Percentiles rank a stretch among this genome's conserved stretches.
phyloP scores from a whole-genome alignment of 495 filamentous ascomycete genomes.

The Trichoderma gamsii region DNA sequence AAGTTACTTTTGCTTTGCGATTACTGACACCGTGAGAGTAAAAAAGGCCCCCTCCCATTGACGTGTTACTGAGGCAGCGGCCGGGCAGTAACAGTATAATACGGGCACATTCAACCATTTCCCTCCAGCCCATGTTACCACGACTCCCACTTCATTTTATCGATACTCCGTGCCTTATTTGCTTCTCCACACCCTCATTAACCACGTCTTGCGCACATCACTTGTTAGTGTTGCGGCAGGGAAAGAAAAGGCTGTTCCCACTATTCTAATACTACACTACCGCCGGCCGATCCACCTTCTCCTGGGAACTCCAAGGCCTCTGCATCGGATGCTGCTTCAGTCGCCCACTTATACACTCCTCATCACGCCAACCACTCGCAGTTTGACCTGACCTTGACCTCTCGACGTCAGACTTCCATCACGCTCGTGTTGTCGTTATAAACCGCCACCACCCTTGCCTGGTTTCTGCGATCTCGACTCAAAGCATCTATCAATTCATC shows the following conservation, averaged over 20 bases:
- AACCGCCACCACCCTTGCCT: not conserved
- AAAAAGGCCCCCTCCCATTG: too few relatives aligned
- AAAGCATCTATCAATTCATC: not conserved
- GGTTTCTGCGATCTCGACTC: too few relatives aligned
- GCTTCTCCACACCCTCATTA: slow-evolving; percentile 11
- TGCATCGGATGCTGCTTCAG: not conserved
- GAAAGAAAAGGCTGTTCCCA: not conserved
- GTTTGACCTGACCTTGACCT: slow-evolving; percentile 2
- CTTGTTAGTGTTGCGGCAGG: not conserved
- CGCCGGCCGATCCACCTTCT: not conserved
- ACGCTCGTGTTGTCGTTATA: not conserved
- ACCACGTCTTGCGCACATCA: not conserved
- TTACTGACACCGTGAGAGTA: too few relatives aligned
- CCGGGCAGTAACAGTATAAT: not conserved
- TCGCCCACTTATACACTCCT: slow-evolving; percentile 9
- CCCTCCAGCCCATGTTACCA: not conserved
- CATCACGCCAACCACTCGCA: not conserved
- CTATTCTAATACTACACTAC: not conserved
- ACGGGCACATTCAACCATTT: not conserved
- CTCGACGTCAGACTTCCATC: slow-evolving; percentile 11
- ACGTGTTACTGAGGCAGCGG: too few relatives aligned
- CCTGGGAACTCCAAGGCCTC: not conserved
- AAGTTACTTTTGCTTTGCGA: too few relatives aligned
- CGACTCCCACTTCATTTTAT: slow-evolving; percentile 6
- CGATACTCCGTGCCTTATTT: slow-evolving; percentile 13